Conservation (phyloP, 345 rosid genomes). For the Moringa oleifera region DNA sequence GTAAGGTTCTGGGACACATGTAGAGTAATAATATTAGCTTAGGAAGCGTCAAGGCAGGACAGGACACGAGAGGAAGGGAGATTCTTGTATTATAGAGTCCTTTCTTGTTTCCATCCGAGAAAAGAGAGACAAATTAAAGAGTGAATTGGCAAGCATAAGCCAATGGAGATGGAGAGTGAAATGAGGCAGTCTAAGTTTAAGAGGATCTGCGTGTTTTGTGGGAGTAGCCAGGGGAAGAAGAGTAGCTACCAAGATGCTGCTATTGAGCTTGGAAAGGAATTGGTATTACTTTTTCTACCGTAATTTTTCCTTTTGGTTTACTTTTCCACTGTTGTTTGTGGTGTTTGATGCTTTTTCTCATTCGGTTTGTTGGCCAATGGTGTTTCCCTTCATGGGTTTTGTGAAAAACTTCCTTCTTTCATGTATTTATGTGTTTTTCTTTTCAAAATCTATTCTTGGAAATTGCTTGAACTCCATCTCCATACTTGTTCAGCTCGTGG, state of each 20-base stretch:
- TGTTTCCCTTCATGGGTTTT: neutral
- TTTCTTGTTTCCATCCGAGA: constrained; percentile 11
- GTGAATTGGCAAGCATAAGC: neutral
- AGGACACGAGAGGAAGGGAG: constrained; percentile 5
- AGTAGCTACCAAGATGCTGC: constrained; percentile 90
- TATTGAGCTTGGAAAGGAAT: constrained; percentile 72
- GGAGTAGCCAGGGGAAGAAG: constrained; percentile 84
- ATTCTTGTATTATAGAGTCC: constrained; percentile 15
- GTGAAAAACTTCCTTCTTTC: constrained; percentile 8
- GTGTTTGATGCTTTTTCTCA: neutral
- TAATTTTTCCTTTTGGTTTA: neutral
- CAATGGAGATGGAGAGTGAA: constrained; percentile 44
- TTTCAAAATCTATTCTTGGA: neutral
- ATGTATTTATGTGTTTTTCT: neutral
- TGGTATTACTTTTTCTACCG: constrained; percentile 36
- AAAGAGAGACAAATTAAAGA: neutral
- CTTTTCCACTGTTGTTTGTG: neutral
- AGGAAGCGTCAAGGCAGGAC: constrained; percentile 19
- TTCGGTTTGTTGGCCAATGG: neutral
- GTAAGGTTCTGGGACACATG: constrained; percentile 7
- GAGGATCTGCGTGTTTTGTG: constrained; percentile 84
- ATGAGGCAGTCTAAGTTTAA: constrained; percentile 50
- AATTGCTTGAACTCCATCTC: no score
- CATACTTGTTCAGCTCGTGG: constrained; percentile 13
- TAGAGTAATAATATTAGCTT: neutral